These are phyloP conservation scores for Boechera divaricarpa DNA, from an alignment of 345 rosid species.

Conservation along the genomic window DNA sequence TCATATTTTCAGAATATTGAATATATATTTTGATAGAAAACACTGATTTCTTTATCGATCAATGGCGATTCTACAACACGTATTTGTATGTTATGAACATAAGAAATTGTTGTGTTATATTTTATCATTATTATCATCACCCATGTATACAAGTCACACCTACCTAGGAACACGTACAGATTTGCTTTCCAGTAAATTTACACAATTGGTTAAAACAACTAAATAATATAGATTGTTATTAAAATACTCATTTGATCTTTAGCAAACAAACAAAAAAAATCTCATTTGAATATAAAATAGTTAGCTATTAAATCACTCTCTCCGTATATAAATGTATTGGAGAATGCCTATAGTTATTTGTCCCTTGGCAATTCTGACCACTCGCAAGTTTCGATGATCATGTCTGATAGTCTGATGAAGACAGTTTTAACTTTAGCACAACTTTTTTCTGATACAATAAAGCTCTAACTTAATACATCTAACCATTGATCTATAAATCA, in stretches of 20 bases:
- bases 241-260: background rate
- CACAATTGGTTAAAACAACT: constrained; percentile 20
- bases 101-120: background rate
- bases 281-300: background rate
- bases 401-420: constrained; percentile 18
- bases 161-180: constrained; percentile 37
- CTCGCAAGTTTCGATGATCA: constrained; percentile 35
- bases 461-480: background rate
- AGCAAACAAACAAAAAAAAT: no score
- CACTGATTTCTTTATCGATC: background rate
- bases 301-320: constrained; percentile 7
- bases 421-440: constrained; percentile 40
- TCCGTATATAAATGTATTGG: constrained; percentile 31
- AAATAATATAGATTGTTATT: background rate
- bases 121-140: background rate
- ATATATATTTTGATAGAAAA: no score
- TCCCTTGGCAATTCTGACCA: constrained; percentile 41
- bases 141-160: constrained; percentile 16
- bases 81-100: background rate
- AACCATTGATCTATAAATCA: constrained; percentile 7
- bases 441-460: constrained; percentile 6
- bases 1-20: no score
- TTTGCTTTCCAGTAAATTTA: constrained; percentile 26
- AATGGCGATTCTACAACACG: background rate
- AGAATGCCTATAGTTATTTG: constrained; percentile 43